Evolutionary conservation across 495 filamentous ascomycete genomes (phyloP), one percentile per base, ranked within the genome.

Genomic region (Thermothielavioides terrestris): DNA sequence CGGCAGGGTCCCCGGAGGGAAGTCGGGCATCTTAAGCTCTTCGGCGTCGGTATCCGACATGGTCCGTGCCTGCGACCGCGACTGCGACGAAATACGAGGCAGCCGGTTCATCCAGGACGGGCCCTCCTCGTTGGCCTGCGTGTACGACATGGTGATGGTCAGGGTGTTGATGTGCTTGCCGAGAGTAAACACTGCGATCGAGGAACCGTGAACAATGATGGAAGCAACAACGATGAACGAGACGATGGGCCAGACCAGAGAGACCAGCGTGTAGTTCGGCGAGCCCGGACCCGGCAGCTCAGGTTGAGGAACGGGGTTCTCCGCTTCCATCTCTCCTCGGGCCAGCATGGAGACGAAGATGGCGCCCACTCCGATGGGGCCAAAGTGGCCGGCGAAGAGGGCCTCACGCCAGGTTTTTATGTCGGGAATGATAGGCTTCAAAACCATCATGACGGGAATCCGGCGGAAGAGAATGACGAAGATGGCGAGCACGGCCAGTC

Each of bases 361-460:
- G 53, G 91, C 94, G 55, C 94, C 94, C 44, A 98, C 92, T 46
- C 94, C 94, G 54, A 99, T 97, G 20, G 94, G 94, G 14, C 94
- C 94, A 63, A 99, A 99, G 65, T 99, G 94, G 8, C 94, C 94
- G 23, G 94, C 94, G 64, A 99, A 99, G 12, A 97, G 76, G 22
- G 92, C 90, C 66, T 99, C 94, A 47, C 94, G 85, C 94, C 94
- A 99, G 0, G 92, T 96, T 67, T 96, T 97, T 52, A 99, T 80
- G 62, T 97, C 94, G 6, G 92, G 92, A 64, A 99, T 95, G 6
- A 97, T 22, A 0, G 94, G 91, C 61, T 97, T 97, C 34, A 97
- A 68, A 0, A 80, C 64, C 69, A 99, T 63, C 92, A 99, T 96
- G 62, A 95, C 85, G 1, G 94, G 94, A 34, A 99, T 95, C 11